Evolutionary conservation across 2,329 filamentous ascomycete genomes (phyloP).

Genomic region (Cladosporium oxysporum): DNA sequence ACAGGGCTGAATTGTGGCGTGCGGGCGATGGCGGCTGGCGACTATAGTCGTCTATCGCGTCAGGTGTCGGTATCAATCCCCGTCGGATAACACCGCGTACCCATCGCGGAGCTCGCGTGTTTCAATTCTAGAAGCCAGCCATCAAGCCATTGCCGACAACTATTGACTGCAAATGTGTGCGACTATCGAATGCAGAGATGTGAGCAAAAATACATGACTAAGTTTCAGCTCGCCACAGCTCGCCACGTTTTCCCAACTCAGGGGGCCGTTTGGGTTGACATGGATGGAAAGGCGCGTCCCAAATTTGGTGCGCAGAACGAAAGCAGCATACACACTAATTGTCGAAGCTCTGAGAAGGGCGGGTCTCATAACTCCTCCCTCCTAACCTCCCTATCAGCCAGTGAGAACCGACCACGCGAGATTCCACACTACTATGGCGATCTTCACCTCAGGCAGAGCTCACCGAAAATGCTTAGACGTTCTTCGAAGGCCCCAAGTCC

Average conservation of each 20-base stretch:
- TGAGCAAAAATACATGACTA: not conserved
- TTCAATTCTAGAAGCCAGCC: not conserved
- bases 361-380: constrained; percentile 1
- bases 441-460: constrained; percentile 2
- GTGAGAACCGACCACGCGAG: not conserved
- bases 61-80: not conserved
- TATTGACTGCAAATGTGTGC: not conserved
- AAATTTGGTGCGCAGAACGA: not conserved
- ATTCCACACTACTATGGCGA: not conserved
- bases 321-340: not conserved
- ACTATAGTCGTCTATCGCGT: not conserved
- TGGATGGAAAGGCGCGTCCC: too few relatives aligned
- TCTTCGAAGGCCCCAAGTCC: constrained; percentile 1
- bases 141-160: not conserved
- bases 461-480: constrained; percentile 15
- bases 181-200: not conserved
- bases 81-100: not conserved
- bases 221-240: not conserved
- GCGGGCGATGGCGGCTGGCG: not conserved
- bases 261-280: not conserved
- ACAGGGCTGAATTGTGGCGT: not conserved
- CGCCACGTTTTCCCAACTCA: not conserved
- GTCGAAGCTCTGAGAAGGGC: not conserved
- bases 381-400: not conserved
- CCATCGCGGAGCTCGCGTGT: not conserved